Evolutionary conservation across 2,329 filamentous ascomycete species (phyloP).

Genomic region (Colletotrichum sp.): DNA sequence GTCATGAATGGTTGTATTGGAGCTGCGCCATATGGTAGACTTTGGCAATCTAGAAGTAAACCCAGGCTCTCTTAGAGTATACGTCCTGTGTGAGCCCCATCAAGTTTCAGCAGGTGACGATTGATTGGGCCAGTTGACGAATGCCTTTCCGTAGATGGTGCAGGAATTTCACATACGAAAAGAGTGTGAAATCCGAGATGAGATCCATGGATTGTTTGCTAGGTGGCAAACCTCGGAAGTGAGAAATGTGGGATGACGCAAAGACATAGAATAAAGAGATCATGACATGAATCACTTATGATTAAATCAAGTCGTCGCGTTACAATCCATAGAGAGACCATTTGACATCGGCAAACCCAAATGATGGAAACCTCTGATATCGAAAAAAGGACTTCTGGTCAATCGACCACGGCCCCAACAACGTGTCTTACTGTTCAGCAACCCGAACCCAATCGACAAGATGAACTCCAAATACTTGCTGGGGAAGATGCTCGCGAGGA

Average conservation of each 20-base stretch:
- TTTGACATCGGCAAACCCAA: background rate
- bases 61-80: background rate
- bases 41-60: background rate
- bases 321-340: background rate
- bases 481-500: background rate
- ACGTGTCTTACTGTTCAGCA: background rate
- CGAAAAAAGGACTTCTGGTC: background rate
- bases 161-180: background rate
- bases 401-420: fast-evolving
- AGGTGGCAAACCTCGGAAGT: fast-evolving
- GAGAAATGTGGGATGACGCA: too few species aligned
- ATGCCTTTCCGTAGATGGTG: background rate
- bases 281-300: fast-evolving
- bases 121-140: background rate
- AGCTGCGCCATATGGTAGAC: background rate
- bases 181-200: background rate
- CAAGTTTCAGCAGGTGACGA: background rate
- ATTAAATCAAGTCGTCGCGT: fast-evolving
- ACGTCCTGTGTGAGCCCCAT: background rate
- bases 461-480: fast-evolving
- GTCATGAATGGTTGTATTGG: background rate
- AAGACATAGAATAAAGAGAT: background rate
- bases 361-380: background rate
- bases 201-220: background rate
- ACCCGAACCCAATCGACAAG: fast-evolving